phyloP scores from a whole-genome alignment of 495 filamentous ascomycete genomes.

The Polyplosphaeria fusca region DNA sequence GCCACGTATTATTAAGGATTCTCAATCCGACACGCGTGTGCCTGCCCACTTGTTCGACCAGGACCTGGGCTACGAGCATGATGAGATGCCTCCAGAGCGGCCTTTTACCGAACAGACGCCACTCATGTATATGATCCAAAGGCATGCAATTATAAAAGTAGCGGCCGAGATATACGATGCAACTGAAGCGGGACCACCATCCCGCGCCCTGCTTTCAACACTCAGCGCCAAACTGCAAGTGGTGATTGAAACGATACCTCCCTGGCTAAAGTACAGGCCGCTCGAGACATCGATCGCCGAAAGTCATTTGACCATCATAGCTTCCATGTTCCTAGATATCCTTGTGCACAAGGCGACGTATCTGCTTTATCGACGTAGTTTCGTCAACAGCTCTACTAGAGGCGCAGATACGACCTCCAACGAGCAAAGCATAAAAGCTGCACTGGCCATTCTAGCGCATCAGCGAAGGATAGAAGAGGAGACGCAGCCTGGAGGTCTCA shows the following conservation, averaged over 20 bases:
- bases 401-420: conserved; percentile 40
- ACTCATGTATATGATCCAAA: conserved; percentile 43
- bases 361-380: conserved; percentile 44
- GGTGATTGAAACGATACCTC: neutral
- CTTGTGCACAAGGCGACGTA: conserved; percentile 44
- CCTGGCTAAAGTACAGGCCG: neutral
- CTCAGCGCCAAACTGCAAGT: conserved; percentile 1
- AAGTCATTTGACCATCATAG: neutral
- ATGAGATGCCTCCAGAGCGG: conserved; percentile 34
- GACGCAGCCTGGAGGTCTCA: conserved; percentile 39
- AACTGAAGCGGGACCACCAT: neutral
- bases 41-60: conserved; percentile 41
- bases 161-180: conserved; percentile 6
- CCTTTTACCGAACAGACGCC: conserved; percentile 35
- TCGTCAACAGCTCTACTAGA: conserved; percentile 32
- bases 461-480: conserved; percentile 38
- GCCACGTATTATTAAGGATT: conserved; percentile 35
- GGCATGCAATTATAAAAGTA: conserved; percentile 35
- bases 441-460: conserved; percentile 45
- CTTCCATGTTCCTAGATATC: conserved; percentile 14
- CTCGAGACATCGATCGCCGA: neutral
- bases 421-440: conserved; percentile 45
- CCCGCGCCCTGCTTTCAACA: conserved; percentile 5
- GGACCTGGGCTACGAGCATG: conserved; percentile 40
- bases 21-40: conserved; percentile 31